Base-by-base conservation (phyloP, 2,329 filamentous ascomycete genomes). In the Venturia asperata region DNA sequence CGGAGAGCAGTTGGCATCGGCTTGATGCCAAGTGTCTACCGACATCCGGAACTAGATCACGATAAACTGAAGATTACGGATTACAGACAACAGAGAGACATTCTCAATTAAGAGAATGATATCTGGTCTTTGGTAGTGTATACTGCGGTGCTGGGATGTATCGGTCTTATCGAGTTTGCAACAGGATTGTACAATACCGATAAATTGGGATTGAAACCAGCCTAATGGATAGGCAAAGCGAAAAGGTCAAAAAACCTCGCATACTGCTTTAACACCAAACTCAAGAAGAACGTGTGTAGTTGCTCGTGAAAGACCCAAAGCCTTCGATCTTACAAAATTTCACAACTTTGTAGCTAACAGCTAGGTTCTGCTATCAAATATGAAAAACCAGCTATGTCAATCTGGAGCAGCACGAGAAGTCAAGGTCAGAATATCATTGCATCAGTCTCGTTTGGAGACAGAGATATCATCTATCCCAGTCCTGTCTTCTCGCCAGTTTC, bases 11-110 rank as follows among this genome's bases (percentile, higher is more conserved):
- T 97, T 71, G 94, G 92, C 1, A 83, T 97, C 73, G 94, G 94
- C 19, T 80, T 97, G 67, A 92, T 97, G 83, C 94, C 94, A 30
- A 95, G 88, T 74, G 88, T 95, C 65, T 90, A 99, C 79, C 81
- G 82, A 69, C 94, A 99, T 78, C 94, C 94, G 3, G 90, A 95
- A 76, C 81, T 96, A 66, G 75, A 96, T 69, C 79, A 42, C n/a
- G 43, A 49, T 5, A 52, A 66, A 30, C n/a, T 67, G 27, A 49
- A 45, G 41, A 60, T 64, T 5, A 24, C 41, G 43, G 30, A 39
- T 19, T 39, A 63, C 43, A 45, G 60, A 43, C 42, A 43, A 58
- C 52, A 58, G 13, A 34, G 27, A 58, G 52, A 58, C 30, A 15
- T 27, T 10, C 10, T 15, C 47, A 17, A 52, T 52, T 52, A 27